These are phyloP conservation scores for Neopestalotiopsis clavispora DNA, from an alignment of 2,329 filamentous ascomycete genomes.

Conservation along the genomic window DNA sequence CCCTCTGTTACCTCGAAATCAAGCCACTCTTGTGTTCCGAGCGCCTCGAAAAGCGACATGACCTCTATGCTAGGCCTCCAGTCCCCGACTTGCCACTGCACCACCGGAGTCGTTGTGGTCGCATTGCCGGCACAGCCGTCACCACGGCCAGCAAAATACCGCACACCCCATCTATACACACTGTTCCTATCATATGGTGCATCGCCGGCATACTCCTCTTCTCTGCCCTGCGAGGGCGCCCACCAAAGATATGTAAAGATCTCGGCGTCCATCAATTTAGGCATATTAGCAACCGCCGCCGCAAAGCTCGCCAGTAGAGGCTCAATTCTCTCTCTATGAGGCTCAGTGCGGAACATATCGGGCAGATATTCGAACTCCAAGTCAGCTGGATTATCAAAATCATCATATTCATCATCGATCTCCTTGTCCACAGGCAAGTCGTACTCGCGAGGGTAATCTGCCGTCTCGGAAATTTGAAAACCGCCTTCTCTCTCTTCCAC, in stretches of 20 bases:
- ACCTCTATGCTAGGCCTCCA: constrained; percentile 24
- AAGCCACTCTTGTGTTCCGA: neutral
- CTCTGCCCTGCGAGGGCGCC: constrained; percentile 23
- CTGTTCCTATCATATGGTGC: constrained; percentile 14
- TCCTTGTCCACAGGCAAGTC: constrained; percentile 24
- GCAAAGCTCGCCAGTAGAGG: constrained; percentile 24
- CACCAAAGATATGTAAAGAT: constrained; percentile 24
- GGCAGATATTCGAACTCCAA: constrained; percentile 8
- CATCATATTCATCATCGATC: constrained; percentile 23
- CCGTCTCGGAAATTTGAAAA: constrained; percentile 10
- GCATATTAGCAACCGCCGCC: constrained; percentile 20
- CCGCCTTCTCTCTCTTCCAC: constrained; percentile 10
- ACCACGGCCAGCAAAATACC: constrained; percentile 21
- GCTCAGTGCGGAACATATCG: constrained; percentile 26
- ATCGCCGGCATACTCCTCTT: constrained; percentile 21
- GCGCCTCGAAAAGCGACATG: constrained; percentile 20
- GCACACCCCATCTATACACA: constrained; percentile 24
- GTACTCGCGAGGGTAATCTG: constrained; percentile 25
- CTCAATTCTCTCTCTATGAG: constrained; percentile 20
- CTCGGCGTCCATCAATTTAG: constrained; percentile 23
- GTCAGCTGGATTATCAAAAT: constrained; percentile 10
- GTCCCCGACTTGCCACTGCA: constrained; percentile 23
- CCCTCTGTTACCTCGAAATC: no score
- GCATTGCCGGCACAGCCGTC: constrained; percentile 20
- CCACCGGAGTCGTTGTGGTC: neutral